phyloP scores from a whole-genome alignment of 768 basidiomycete species.

The Serpula lacrymans region DNA sequence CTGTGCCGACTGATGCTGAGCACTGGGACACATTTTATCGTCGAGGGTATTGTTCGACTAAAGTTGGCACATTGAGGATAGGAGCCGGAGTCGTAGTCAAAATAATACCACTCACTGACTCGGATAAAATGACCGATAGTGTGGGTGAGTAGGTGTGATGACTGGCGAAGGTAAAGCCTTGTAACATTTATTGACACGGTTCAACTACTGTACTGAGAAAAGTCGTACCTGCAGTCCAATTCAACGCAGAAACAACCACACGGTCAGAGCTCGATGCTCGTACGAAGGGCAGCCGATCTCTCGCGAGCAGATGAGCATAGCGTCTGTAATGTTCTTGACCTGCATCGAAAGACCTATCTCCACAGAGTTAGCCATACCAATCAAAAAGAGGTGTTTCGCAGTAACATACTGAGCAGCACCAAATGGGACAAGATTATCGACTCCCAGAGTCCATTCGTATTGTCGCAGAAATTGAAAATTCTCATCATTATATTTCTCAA shows the following conservation, averaged over 20 bases:
- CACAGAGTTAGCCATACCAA: background rate
- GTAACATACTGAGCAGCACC: conserved; percentile 52
- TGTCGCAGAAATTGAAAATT: conserved; percentile 48
- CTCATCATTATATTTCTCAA: conserved; percentile 38
- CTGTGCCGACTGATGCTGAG: conserved; percentile 38
- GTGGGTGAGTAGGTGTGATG: conserved; percentile 38
- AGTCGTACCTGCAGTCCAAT: conserved; percentile 59
- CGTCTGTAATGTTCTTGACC: conserved; percentile 48
- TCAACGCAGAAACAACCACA: conserved; percentile 61
- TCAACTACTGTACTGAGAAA: background rate
- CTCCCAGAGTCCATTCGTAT: conserved; percentile 50
- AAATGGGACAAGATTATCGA: conserved; percentile 52
- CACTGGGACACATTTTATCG: conserved; percentile 58
- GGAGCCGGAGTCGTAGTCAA: background rate
- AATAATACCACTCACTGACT: conserved; percentile 38
- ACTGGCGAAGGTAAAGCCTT: conserved; percentile 61
- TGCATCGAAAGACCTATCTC: conserved; percentile 42
- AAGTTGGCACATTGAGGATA: background rate
- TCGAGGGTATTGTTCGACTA: conserved; percentile 65
- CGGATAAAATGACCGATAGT: conserved; percentile 53
- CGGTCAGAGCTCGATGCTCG: conserved; percentile 45
- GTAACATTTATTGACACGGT: background rate
- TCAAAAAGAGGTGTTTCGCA: background rate
- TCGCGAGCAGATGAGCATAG: conserved; percentile 45
- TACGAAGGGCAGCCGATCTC: conserved; percentile 47